Base-by-base conservation (phyloP, 306 rosid species). In the Vigna nakashimae region DNA sequence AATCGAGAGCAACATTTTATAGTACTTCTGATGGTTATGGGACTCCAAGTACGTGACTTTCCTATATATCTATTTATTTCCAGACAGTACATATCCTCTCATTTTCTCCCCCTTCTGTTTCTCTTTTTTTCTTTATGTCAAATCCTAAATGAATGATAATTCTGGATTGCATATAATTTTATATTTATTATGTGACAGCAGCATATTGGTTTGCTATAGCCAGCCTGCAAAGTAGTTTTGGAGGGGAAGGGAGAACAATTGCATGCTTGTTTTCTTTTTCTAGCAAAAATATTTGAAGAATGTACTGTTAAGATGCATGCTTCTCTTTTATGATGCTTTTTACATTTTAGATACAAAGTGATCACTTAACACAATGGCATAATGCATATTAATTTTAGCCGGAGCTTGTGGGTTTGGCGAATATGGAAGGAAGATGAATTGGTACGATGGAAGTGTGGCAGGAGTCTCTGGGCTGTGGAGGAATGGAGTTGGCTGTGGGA, bases 401-500 rank as follows among this genome's bases (percentile, higher is more conserved):
- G 98, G 98, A 77, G 96, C 94, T 71, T 92, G 98, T 80, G 96
- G 98, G 1, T 92, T 62, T 66, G 89, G 91, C 0, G 98, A 86
- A 58, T 89, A 69, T 20, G 98, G 98, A 84, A 90, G 85, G 49
- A 86, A 85, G 0, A 75, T 90, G 18, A 71, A 92, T 51, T 15
- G 67, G 45, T 60, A 60, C 0, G 86, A 82, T 49, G 98, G 94
- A 46, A 74, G 53, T 1, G 98, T 90, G 6, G 16, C 94, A 30
- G 94, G 85, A 22, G 92, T 89, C 57, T 73, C 94, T 16, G 52
- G 79, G 67, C 94, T 92, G 16, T 92, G 77, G 53, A 88, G 42
- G 69, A 79, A 84, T 83, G 98, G 98, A 30, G 48, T 82, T 68
- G 96, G 92, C 3, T 92, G 96, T 72, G 98, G 98, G 59, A 87